Conservation (phyloP, 1,284 basidiomycete genomes). For the Xerocomus minutiporus region DNA sequence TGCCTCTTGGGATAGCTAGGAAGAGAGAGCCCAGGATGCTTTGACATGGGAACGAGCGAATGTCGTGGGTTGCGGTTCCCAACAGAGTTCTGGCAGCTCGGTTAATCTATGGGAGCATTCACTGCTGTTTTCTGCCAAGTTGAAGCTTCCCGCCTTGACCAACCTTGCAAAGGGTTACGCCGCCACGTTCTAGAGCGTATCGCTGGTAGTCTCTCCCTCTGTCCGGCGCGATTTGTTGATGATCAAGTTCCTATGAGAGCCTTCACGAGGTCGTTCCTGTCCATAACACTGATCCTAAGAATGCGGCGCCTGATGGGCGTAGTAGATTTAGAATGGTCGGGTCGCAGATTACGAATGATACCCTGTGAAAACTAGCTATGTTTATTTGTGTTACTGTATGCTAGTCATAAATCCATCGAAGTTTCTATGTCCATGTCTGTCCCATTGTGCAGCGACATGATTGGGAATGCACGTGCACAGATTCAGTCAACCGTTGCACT, state of each 20-base stretch:
- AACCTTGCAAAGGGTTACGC: too few species aligned
- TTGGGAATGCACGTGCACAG: too few species aligned
- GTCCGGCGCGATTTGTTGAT: neutral
- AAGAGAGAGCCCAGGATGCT: neutral
- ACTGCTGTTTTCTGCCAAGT: too few species aligned
- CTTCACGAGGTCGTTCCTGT: neutral
- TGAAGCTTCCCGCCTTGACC: too few species aligned
- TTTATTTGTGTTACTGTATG: too few species aligned
- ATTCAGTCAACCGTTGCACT: too few species aligned
- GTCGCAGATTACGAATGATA: neutral
- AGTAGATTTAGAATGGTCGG: neutral
- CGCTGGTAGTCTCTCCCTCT: too few species aligned
- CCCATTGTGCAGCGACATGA: too few species aligned
- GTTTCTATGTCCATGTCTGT: too few species aligned
- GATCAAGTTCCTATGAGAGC: neutral
- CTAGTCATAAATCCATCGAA: too few species aligned
- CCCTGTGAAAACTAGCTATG: too few species aligned
- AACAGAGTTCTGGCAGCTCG: neutral
- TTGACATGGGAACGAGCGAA: neutral
- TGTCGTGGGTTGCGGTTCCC: neutral
- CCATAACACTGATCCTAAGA: neutral
- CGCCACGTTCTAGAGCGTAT: neutral
- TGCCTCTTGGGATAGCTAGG: neutral
- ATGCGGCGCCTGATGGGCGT: neutral
- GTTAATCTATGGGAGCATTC: neutral